Conservation (phyloP, 129 eudicot genomes). For the Artemisia argyi region DNA sequence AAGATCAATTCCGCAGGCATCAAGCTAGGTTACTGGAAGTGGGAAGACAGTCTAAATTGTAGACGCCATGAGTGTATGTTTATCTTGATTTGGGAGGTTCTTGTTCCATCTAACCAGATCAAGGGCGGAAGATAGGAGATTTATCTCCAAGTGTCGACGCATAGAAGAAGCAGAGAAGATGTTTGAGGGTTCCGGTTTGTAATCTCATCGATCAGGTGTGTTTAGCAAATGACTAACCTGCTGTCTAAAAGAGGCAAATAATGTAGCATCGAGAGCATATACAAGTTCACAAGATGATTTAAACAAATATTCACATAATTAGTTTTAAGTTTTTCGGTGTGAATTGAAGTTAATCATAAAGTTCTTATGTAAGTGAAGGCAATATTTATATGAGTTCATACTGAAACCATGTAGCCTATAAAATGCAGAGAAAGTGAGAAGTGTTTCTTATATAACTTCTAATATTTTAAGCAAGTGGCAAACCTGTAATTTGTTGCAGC, state of each 20-base stretch:
- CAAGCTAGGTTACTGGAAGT: too few species aligned
- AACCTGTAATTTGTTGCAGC: neutral
- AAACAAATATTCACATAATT: neutral
- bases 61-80: too few species aligned
- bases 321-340: neutral
- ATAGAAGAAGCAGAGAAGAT: neutral
- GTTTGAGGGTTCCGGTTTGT: neutral
- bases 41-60: too few species aligned
- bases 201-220: neutral
- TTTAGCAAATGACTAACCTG: neutral
- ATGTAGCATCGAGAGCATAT: slow-evolving; percentile 9
- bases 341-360: neutral
- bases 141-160: too few species aligned
- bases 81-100: too few species aligned
- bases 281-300: neutral
- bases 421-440: neutral
- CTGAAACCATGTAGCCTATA: neutral
- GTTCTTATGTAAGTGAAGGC: neutral
- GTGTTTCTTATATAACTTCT: neutral
- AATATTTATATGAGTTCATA: neutral
- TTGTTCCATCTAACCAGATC: too few species aligned
- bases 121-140: too few species aligned
- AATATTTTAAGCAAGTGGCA: slow-evolving; percentile 2
- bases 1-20: too few species aligned
- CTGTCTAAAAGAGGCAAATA: neutral